Evolutionary conservation across 75 land plant genomes (phyloP).

Genomic region (Larix kaempferi): DNA sequence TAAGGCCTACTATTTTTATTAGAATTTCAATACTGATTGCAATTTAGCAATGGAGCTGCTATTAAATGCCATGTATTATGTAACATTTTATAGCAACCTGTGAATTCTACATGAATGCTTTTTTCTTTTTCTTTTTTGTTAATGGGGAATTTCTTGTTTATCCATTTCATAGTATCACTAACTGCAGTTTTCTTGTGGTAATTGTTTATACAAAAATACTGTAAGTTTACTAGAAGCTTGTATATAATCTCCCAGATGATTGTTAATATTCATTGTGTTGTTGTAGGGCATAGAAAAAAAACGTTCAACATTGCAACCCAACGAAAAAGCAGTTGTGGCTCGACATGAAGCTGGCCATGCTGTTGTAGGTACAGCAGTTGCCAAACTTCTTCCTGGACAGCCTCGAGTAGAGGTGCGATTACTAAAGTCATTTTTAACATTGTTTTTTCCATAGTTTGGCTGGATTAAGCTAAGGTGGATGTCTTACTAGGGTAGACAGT

Average conservation of each 20-base stretch:
- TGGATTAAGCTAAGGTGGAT: background rate
- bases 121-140: too few relatives aligned
- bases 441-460: background rate
- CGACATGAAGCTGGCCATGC: conserved; percentile 99
- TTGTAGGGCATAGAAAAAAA: conserved; percentile 97
- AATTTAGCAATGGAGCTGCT: background rate
- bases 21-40: background rate
- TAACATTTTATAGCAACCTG: background rate
- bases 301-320: conserved; percentile 75
- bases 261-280: background rate
- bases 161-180: too few relatives aligned
- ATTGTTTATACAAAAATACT: background rate
- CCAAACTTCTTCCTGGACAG: conserved; percentile 90
- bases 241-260: background rate
- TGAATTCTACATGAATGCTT: background rate
- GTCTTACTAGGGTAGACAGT: background rate
- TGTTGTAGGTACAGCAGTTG: conserved; percentile 97
- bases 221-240: background rate
- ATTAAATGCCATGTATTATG: background rate
- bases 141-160: too few relatives aligned
- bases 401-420: conserved; percentile 82
- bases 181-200: background rate
- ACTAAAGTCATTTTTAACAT: background rate
- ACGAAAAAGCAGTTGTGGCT: conserved; percentile 97
- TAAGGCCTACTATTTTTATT: background rate